Evolutionary conservation across 1,139 yeast species (phyloP).

Genomic region (Wickerhamomyces sp.): DNA sequence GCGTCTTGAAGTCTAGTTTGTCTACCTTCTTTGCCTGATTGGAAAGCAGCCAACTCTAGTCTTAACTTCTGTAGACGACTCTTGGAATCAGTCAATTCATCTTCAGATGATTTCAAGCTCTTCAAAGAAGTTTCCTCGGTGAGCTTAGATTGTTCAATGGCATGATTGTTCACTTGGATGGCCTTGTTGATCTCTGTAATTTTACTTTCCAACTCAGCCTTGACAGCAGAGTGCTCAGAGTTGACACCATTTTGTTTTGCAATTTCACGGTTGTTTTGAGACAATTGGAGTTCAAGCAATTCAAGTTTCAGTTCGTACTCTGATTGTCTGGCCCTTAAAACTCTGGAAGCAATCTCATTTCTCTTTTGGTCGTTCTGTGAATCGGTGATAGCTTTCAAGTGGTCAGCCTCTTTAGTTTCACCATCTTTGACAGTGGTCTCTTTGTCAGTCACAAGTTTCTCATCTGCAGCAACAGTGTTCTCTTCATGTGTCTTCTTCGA

Average conservation of each 20-base stretch:
- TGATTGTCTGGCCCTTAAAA: slow-evolving; percentile 21
- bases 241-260: slow-evolving; percentile 15
- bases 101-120: slow-evolving; percentile 30
- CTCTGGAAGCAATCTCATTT: slow-evolving; percentile 20
- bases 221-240: slow-evolving; percentile 12
- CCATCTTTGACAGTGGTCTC: slow-evolving; percentile 7
- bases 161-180: slow-evolving; percentile 23
- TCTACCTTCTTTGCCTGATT: slow-evolving; percentile 39
- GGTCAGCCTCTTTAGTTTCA: slow-evolving; percentile 12
- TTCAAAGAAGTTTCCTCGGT: slow-evolving; percentile 28
- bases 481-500: slow-evolving; percentile 15
- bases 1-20: slow-evolving; percentile 38
- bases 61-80: slow-evolving; percentile 39
- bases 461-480: slow-evolving; percentile 16
- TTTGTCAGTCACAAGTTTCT: slow-evolving; percentile 19
- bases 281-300: slow-evolving; percentile 18
- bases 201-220: slow-evolving; percentile 15
- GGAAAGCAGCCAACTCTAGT: slow-evolving; percentile 39
- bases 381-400: slow-evolving; percentile 14
- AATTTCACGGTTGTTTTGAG: slow-evolving; percentile 22
- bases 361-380: slow-evolving; percentile 19
- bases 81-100: slow-evolving; percentile 20
- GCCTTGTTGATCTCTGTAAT: slow-evolving; percentile 13
- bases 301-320: slow-evolving; percentile 21
- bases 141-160: slow-evolving; percentile 36